Conservation (phyloP, 805 yeast species). For the Torulaspora indica region DNA sequence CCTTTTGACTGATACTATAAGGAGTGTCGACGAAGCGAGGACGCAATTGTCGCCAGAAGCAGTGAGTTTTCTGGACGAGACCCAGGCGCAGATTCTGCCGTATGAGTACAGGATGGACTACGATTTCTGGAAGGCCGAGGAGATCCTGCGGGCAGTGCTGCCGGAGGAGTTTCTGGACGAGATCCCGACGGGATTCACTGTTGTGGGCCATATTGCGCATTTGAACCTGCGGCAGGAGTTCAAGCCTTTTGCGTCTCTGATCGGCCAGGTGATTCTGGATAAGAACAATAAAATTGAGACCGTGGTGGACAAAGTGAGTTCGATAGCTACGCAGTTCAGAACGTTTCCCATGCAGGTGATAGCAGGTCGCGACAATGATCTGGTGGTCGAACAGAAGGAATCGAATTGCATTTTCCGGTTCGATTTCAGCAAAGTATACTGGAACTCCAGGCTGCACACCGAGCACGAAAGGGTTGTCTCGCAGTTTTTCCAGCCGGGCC, state of each 20-base stretch:
- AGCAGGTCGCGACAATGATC: slow-evolving; percentile 70
- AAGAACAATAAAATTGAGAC: slow-evolving; percentile 73
- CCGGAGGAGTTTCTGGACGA: slow-evolving; percentile 66
- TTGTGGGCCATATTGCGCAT: slow-evolving; percentile 95
- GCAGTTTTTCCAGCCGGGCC: slow-evolving; percentile 52
- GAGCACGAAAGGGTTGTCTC: slow-evolving; percentile 82
- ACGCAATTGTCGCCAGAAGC: slow-evolving; percentile 42
- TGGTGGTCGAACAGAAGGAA: slow-evolving; percentile 77
- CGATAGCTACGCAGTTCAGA: slow-evolving; percentile 81
- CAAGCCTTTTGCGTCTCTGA: slow-evolving; percentile 71
- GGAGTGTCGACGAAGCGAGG: slow-evolving; percentile 37
- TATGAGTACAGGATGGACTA: slow-evolving; percentile 60
- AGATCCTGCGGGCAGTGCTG: slow-evolving; percentile 67
- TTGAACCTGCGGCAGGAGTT: slow-evolving; percentile 78
- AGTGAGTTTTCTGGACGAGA: slow-evolving; percentile 43
- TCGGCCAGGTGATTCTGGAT: slow-evolving; percentile 87
- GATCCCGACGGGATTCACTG: slow-evolving; percentile 84
- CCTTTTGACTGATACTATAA: slow-evolving; percentile 52
- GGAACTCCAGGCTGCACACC: slow-evolving; percentile 93
- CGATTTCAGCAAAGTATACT: slow-evolving; percentile 90
- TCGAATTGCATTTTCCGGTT: slow-evolving; percentile 79
- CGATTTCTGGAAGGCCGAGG: slow-evolving; percentile 85
- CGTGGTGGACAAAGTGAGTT: slow-evolving; percentile 86
- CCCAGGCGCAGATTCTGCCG: slow-evolving; percentile 45
- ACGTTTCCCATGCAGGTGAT: slow-evolving; percentile 91